Evolutionary conservation across 1,284 basidiomycete genomes (phyloP), one percentile per base, ranked within the genome.

Genomic region (Rhizoctonia solani): DNA sequence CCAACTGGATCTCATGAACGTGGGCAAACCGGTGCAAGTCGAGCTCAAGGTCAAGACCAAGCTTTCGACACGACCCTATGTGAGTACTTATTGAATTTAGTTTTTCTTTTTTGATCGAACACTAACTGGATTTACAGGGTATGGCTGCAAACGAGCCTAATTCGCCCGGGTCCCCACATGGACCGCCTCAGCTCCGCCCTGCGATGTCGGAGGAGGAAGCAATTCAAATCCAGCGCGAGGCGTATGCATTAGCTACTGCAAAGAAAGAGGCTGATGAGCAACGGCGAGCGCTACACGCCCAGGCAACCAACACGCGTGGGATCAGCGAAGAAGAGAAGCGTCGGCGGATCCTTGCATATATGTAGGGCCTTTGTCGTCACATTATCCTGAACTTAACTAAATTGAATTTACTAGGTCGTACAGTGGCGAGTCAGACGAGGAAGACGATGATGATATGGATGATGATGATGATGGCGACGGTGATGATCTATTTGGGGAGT

Each of bases 271-370:
- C 63, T 32, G 39, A 58, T 25, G 55, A 39, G n/a, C 39, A 50
- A 34, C 39, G 54, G 21, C 23, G 23, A 34, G 55, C 46, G 16
- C 37, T 49, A 19, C 44, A 61, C 21, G 34, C 55, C 21, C 29
- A 68, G 8, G 67, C 67, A 16, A 47, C 67, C 21, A 53, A 68
- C 42, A 56, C 55, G 8, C 54, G 47, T 30, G 67, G 56, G n/a
- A 50, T 68, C 21, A 68, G 44, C 29, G 56, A 61, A 52, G 47
- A 59, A 30, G 42, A 56, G 19, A 54, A 56, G 29, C 53, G 39
- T 23, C 37, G 23, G 30, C 32, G 52, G 23, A 56, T 53, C 4
- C 39, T 53, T 39, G 61, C 61, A 53, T 66, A 53, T 25, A 66
- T 53, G 49, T 54, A 21, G 1, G 49, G 52, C 19, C 25, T 42